Evolutionary conservation across 495 filamentous ascomycete species (phyloP).

Genomic region (Penicillium verhagenii): DNA sequence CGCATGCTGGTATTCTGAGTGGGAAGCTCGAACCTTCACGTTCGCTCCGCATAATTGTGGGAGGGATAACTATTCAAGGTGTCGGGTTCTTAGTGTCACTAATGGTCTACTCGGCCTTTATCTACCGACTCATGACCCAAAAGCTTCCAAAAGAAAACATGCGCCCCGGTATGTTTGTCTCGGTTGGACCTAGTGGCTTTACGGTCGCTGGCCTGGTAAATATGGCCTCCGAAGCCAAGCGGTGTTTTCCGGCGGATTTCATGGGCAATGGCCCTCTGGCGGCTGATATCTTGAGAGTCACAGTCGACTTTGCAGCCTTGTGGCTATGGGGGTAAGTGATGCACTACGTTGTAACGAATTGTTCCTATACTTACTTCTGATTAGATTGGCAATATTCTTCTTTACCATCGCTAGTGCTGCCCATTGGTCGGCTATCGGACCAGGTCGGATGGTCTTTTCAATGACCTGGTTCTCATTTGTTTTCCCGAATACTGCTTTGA

Average conservation of each 20-base stretch:
- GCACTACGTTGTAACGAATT: not conserved
- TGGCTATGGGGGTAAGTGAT: slow-evolving; percentile 74
- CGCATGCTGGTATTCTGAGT: slow-evolving; percentile 68
- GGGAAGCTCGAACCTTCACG: slow-evolving; percentile 41
- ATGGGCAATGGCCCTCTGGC: slow-evolving; percentile 58
- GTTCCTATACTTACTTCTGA: slow-evolving; percentile 6
- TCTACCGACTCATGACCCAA: slow-evolving; percentile 89
- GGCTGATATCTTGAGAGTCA: slow-evolving; percentile 54
- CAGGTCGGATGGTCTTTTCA: slow-evolving; percentile 66
- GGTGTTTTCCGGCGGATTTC: slow-evolving; percentile 51
- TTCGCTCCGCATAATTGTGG: slow-evolving; percentile 64
- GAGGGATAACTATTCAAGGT: slow-evolving; percentile 72
- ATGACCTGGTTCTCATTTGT: slow-evolving; percentile 91
- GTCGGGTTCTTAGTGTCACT: slow-evolving; percentile 82
- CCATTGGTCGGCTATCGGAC: slow-evolving; percentile 67
- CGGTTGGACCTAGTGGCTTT: slow-evolving; percentile 76
- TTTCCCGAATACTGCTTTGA: slow-evolving; percentile 79
- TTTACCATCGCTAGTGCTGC: slow-evolving; percentile 77
- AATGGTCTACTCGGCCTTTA: slow-evolving; percentile 83
- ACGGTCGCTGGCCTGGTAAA: slow-evolving; percentile 67
- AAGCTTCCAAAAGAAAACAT: slow-evolving; percentile 76
- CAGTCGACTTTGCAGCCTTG: slow-evolving; percentile 60
- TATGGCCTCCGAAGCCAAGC: slow-evolving; percentile 50
- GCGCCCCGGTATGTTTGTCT: slow-evolving; percentile 83
- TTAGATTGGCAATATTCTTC: slow-evolving; percentile 77